These are phyloP conservation scores for Penicillium paneum DNA, from an alignment of 2,329 filamentous ascomycete species.

Conservation along the genomic window DNA sequence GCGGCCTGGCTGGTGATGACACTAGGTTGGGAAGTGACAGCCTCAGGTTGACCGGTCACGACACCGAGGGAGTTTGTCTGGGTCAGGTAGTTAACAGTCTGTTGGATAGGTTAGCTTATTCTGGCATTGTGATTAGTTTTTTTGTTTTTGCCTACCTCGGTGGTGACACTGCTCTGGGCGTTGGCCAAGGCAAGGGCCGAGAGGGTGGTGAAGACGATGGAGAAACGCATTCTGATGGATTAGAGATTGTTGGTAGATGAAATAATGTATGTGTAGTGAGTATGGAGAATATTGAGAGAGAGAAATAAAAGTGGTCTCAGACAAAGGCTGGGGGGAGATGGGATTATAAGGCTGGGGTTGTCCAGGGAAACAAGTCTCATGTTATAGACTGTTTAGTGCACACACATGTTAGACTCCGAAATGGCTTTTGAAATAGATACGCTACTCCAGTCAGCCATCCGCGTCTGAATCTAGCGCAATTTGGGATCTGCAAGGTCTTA, in stretches of 20 bases:
- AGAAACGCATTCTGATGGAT: conserved; percentile 46
- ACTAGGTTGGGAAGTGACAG: conserved; percentile 34
- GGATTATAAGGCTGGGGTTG: conserved; percentile 9
- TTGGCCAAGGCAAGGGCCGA: conserved; percentile 44
- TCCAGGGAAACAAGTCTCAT: conserved; percentile 12
- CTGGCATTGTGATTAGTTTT: background rate
- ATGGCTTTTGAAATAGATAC: conserved; percentile 2
- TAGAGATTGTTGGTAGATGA: conserved; percentile 2
- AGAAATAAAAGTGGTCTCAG: background rate
- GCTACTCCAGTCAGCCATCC: conserved; percentile 10
- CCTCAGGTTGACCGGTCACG: conserved; percentile 47
- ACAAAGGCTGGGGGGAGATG: background rate
- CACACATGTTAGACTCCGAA: background rate
- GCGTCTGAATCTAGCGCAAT: conserved; percentile 10
- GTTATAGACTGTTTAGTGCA: background rate
- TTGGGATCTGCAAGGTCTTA: conserved; percentile 21
- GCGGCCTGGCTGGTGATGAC: conserved; percentile 32
- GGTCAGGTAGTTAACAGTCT: conserved; percentile 41
- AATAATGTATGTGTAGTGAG: background rate
- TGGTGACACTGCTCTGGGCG: conserved; percentile 35
- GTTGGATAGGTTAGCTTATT: conserved; percentile 14
- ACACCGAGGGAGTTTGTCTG: conserved; percentile 51
- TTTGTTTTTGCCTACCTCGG: conserved; percentile 20
- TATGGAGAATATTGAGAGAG: conserved; percentile 6
- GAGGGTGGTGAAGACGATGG: conserved; percentile 44